Base-by-base conservation (phyloP, 1,139 yeast species). In the Schwanniomyces etchellsii region DNA sequence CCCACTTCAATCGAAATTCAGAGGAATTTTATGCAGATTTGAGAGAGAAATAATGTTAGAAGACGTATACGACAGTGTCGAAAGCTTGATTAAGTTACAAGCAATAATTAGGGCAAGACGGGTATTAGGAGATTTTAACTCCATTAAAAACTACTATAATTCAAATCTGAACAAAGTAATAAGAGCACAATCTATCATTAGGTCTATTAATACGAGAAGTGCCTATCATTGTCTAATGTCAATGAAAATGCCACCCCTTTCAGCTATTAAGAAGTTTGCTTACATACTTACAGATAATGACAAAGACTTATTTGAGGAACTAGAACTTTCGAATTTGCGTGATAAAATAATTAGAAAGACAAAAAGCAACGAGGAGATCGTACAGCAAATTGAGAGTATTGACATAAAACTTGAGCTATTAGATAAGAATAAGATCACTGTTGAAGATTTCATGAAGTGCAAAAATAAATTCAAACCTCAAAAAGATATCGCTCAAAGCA, bases 381-480 rank as follows among this genome's bases (percentile, higher is more conserved):
- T 85, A 49, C 72, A 70, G 29, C 81, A 78, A 38, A 76, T 89
- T 38, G 88, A 82, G 40, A 82, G 83, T 41, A 67, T 89, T 43
- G 96, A 89, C 47, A 72, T 83, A 43, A 88, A 85, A 47, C 78
- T 86, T 44, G 85, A 86, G 2, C 55, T 85, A 30, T 61, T 86
- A 30, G 84, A 81, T 39, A 84, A 81, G 48, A 84, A 85, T 53
- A 84, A 82, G 45, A 80, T 85, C 37, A 73, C 91, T 1, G 57
- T 86, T 21, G 94, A 85, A 43, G 95, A 85, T 40, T 67, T 84
- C 28, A 58, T 79, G 29, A 63, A 72, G 36, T 74, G 77, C 38
- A 73, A 76, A 43, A 74, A 70, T 40, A 61, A 63, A 30, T 50
- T 47, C 36, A 48, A 53, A 22, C 40, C 48, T 3, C 40, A 45